Evolutionary conservation across 805 yeast genomes (phyloP).

Genomic region (Yarrowia osloensis): DNA sequence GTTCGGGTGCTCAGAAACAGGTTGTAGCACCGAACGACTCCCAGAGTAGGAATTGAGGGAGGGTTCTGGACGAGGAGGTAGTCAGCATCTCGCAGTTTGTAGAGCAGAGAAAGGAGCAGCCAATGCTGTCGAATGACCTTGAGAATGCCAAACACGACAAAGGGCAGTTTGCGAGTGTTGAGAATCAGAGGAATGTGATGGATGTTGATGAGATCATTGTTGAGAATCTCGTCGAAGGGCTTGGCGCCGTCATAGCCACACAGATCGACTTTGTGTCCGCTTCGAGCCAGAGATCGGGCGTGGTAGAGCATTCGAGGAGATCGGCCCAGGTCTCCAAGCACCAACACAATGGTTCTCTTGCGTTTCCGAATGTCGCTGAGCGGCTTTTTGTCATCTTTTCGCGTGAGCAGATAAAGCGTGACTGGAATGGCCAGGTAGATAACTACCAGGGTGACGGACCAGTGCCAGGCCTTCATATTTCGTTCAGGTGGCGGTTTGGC

Average conservation of each 20-base stretch:
- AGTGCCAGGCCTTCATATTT: slow-evolving; percentile 30
- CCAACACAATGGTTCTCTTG: slow-evolving; percentile 71
- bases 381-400: slow-evolving; percentile 26
- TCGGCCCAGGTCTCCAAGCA: slow-evolving; percentile 90
- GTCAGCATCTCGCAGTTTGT: slow-evolving; percentile 59
- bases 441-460: slow-evolving; percentile 33
- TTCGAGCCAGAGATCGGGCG: slow-evolving; percentile 69
- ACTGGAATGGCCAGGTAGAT: slow-evolving; percentile 36
- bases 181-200: slow-evolving; percentile 39
- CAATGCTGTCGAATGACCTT: slow-evolving; percentile 63
- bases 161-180: slow-evolving; percentile 48
- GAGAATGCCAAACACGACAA: slow-evolving; percentile 53
- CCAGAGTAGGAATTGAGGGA: slow-evolving; percentile 82
- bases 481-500: neutral
- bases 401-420: slow-evolving; percentile 33
- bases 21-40: slow-evolving; percentile 59
- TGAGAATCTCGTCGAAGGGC: slow-evolving; percentile 36
- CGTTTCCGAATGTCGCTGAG: slow-evolving; percentile 34
- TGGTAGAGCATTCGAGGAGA: slow-evolving; percentile 95
- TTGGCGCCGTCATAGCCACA: slow-evolving; percentile 64
- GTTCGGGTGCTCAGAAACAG: slow-evolving; percentile 54
- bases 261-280: slow-evolving; percentile 73
- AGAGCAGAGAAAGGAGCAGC: slow-evolving; percentile 52
- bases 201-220: slow-evolving; percentile 39
- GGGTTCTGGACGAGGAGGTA: slow-evolving; percentile 80